A percentile compares a stretch with the other conserved stretches of the same genome.
Conservation (phyloP, 2,329 filamentous ascomycete genomes). For the Fusarium sp. region DNA sequence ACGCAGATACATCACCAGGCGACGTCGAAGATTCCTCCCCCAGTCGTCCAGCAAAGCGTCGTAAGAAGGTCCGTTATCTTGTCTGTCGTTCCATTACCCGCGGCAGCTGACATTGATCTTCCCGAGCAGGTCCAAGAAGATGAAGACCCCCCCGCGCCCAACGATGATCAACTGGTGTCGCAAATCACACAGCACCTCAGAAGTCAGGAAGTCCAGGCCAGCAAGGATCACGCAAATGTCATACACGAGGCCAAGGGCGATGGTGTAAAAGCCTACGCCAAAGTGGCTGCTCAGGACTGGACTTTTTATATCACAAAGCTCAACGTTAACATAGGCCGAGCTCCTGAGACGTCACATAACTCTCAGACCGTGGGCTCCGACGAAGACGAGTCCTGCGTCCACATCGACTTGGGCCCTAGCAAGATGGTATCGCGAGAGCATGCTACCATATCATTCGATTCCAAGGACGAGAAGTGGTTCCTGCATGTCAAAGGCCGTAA, state of each 20-base stretch:
- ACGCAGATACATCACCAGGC: conserved; percentile 45
- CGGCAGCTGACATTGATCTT: conserved; percentile 21
- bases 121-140: conserved; percentile 50
- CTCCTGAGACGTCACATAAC: conserved; percentile 60
- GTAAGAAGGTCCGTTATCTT: conserved; percentile 63
- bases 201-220: conserved; percentile 64
- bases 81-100: neutral
- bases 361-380: conserved; percentile 53
- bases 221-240: conserved; percentile 70
- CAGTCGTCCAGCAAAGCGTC: conserved; percentile 70
- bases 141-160: conserved; percentile 52
- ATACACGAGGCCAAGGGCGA: conserved; percentile 70
- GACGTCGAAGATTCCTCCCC: conserved; percentile 66
- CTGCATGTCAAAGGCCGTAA: conserved; percentile 91
- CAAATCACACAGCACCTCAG: conserved; percentile 65
- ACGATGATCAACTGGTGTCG: conserved; percentile 66
- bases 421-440: conserved; percentile 84
- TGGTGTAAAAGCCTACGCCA: conserved; percentile 79
- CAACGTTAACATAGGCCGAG: conserved; percentile 79
- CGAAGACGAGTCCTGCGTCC: conserved; percentile 64
- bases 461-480: conserved; percentile 78
- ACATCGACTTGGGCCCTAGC: conserved; percentile 89
- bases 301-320: conserved; percentile 84
- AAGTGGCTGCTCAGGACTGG: conserved; percentile 84
- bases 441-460: conserved; percentile 78